Base-by-base conservation (phyloP, 2,329 filamentous ascomycete genomes). In the Paecilomyces dactylethromorphus region DNA sequence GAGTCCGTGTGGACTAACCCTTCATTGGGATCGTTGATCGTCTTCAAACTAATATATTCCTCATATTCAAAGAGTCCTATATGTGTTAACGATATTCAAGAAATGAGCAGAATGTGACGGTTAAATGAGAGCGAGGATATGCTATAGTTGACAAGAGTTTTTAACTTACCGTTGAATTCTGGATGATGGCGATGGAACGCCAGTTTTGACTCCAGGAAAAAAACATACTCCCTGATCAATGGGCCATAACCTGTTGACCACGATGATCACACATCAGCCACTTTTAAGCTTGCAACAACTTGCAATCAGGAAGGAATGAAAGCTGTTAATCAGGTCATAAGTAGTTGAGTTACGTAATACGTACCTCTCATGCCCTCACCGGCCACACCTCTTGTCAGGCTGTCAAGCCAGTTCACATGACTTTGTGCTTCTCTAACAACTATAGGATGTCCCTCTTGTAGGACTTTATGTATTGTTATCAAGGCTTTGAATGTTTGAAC, bases 401-500 rank as follows among this genome's bases (percentile, higher is more conserved):
- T 93, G 76, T 97, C 93, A 58, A 99, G 86, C 93, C 94, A 99
- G 69, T 84, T 85, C 60, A 89, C 84, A 79, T 97, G 91, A 60
- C 87, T 84, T 80, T 97, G 90, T 29, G 92, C 94, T 75, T 99
- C 94, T 69, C 87, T 88, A 33, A 99, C 78, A 1, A 90, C 90
- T 58, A 90, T 82, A 0, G 94, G 92, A 70, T 99, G 94, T 15
- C 94, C 94, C 76, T 99, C 94, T 72, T 99, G 94, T 18, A 99
- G 82, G 56, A 99, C 93, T 75, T 97, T 97, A 80, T 99, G 94
- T 64, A 97, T 86, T 22, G 92, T 97, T 70, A 97, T 97, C 61
- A 99, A 84, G 54, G 94, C 92, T 76, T 99, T 99, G 84, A 97
- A 99, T 3, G 94, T 97, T 80, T 99, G 94, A 45, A 99, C 88